Evolutionary conservation across 202 grass and related monocot genomes (phyloP), one percentile per base, ranked within the genome.

Genomic region (Zizania palustris): DNA sequence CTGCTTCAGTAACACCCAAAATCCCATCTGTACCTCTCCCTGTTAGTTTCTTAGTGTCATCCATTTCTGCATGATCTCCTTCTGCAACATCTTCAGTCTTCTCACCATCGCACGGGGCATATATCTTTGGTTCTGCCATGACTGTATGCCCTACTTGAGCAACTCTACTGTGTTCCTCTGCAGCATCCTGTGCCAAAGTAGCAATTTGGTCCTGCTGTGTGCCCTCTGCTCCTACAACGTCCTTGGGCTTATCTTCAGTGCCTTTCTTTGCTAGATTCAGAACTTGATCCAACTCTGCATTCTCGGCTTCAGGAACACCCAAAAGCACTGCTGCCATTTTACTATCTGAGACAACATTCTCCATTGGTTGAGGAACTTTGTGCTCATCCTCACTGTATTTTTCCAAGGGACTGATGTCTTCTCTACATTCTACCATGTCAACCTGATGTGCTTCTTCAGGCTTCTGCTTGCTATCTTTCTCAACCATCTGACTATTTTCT

Each of bases 191-290:
- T 84, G 56, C 57, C 39, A 54, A 54, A 63, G 50, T 56, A 69
- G 65, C 54, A 71, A 20, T 39, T 75, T 63, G 21, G 28, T 76
- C 77, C 16, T 65, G 56, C 38, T 38, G 53, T 45, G 41, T 65
- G 71, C 63, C 39, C 11, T 82, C 59, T 67, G 54, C 74, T 54
- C 80, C 67, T 66, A 34, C 45, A 76, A 70, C 67, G 54, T 71
- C 65, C 45, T 41, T 68, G 62, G 76, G 39, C 18, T 83, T 80
- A 28, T 76, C 73, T 33, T 78, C 15, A 54, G 56, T 8, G 51
- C 65, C 53, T 79, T 86, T 71, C 35, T 72, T 66, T 42, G 45
- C 70, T 61, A 53, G 71, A 45, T 53, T 45, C 71, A 54, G n/a
- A 55, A 6, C 8, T 78, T 65, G 59, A 63, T 72, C 65, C 4